Base-by-base conservation (phyloP, 257 asterid species). In the Fraxinus cuspidata region DNA sequence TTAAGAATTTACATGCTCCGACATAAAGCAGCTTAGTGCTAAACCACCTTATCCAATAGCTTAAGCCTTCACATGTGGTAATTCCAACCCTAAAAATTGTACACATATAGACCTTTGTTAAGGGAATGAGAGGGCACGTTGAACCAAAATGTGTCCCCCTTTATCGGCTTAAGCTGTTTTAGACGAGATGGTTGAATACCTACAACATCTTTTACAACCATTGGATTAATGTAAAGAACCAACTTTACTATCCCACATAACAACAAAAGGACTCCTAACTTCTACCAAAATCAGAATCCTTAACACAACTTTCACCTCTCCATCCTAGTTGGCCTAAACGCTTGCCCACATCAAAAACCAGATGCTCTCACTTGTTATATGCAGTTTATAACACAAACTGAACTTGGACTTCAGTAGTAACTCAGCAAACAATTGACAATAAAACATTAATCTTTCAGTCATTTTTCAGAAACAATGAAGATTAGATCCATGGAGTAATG, bases 401-500 rank as follows among this genome's bases (percentile, higher is more conserved):
- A 71, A 51, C 76, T 23, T 64, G 72, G n/a, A 40, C 18, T 27
- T 15, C 56, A 47, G 56, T 47, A 16, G n/a, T 47, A 18, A 38
- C 73, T 15, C 53, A 32, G 19, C 1, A 44, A 35, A 29, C 31
- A n/a, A 47, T n/a, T 19, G 64, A 70, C 21, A 35, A 5, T 13
- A 58, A 35, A 21, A 71, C 49, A 53, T 63, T 23, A 47, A 47
- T 31, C 44, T 70, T 9, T 12, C 23, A 5, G 6, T 3, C 7
- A 21, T 38, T 67, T 76, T 74, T 15, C 11, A 44, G 44, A 58
- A 18, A 75, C 83, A 81, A 79, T 83, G 81, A 77, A 77, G 82
- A 7, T 64, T 77, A 77, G 84, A 83, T 83, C 84, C 86, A 83
- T 49, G 25, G 40, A 27, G 37, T 34, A 35, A 65, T 15, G 56